phyloP scores from a whole-genome alignment of 129 eudicot genomes.

The Erigeron canadensis region DNA sequence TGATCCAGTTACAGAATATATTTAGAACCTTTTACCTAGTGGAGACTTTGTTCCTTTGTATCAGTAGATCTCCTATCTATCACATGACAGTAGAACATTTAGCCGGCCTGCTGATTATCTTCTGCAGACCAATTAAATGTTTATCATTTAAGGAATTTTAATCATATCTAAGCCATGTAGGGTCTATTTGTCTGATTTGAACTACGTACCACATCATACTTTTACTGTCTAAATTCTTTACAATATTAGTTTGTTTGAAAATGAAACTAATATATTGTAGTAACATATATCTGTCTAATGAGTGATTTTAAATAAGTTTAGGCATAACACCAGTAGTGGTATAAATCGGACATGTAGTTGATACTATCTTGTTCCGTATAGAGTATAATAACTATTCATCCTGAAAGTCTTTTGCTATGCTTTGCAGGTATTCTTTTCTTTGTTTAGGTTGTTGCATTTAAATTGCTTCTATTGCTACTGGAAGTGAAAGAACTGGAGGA shows the following conservation, averaged over 20 bases:
- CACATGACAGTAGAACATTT: not conserved
- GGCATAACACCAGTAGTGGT: not conserved
- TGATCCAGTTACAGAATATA: not conserved
- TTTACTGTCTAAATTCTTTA: not conserved
- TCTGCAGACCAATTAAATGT: not conserved
- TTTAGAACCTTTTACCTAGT: not conserved
- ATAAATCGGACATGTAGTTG: not conserved
- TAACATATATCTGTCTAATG: not conserved
- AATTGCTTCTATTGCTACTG: slow-evolving; percentile 17
- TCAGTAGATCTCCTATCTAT: not conserved
- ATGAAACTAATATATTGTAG: not conserved
- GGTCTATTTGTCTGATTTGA: not conserved
- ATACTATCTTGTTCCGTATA: slow-evolving; percentile 5
- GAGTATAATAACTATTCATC: not conserved
- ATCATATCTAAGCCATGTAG: not conserved
- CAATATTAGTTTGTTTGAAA: not conserved
- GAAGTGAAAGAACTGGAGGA: slow-evolving; percentile 18
- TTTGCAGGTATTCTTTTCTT: slow-evolving; percentile 24
- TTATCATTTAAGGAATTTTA: too few species aligned
- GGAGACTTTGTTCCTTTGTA: not conserved
- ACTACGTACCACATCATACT: not conserved
- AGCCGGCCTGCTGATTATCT: not conserved
- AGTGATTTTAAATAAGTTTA: not conserved
- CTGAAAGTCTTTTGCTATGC: not conserved
- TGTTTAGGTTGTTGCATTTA: slow-evolving; percentile 21